Evolutionary conservation across 352 stramenopile genomes (phyloP).

Genomic region (Phytopythium oedochilum): DNA sequence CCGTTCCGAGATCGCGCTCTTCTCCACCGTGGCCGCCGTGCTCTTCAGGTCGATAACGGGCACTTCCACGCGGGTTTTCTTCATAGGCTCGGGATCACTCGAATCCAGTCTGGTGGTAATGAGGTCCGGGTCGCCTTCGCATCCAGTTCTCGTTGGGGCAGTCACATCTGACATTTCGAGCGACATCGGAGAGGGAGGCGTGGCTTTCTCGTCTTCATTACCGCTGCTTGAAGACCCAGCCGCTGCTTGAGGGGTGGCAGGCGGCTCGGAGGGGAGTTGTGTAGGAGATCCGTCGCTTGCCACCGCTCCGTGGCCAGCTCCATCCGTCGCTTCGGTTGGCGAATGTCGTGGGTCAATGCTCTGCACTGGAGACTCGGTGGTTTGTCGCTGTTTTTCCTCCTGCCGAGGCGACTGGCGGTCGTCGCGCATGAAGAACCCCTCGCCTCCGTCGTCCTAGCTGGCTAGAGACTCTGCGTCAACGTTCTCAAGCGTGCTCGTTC

Average conservation of each 20-base stretch:
- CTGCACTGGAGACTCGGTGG: background rate
- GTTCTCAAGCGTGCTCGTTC: background rate
- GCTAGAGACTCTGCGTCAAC: background rate
- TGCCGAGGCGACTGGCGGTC: background rate
- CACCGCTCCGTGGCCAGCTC: background rate
- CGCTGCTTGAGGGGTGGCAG: background rate
- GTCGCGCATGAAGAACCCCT: background rate
- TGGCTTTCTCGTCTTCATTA: background rate
- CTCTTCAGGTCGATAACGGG: conserved; percentile 1
- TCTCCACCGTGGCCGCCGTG: background rate
- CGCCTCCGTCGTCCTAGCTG: background rate
- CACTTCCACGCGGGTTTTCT: background rate
- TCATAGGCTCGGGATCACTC: background rate
- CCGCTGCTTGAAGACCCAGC: background rate
- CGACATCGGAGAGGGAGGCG: background rate
- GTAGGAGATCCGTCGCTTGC: too few relatives aligned
- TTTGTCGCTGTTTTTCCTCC: background rate
- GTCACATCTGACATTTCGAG: background rate
- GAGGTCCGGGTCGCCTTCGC: background rate
- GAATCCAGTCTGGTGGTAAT: background rate
- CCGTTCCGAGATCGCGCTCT: conserved; percentile 1
- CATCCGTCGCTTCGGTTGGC: background rate
- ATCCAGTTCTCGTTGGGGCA: background rate
- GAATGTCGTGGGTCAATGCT: background rate
- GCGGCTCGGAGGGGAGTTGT: background rate